These are phyloP conservation scores for Aspergillus luchuensis DNA, from an alignment of 2,329 filamentous ascomycete species.

Conservation along the genomic window DNA sequence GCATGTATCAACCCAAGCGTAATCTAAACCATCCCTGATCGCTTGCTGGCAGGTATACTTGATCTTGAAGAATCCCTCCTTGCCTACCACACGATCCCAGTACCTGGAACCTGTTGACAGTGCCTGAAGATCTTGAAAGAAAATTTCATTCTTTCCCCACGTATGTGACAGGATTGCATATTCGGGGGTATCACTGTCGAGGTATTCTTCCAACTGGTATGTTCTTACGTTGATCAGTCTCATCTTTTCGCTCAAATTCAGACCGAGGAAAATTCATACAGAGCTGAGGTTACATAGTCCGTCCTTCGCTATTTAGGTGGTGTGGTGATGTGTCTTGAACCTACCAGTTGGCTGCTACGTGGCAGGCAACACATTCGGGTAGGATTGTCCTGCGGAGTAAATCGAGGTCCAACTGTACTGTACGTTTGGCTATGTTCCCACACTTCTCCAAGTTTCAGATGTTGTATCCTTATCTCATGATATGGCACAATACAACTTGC, in stretches of 20 bases:
- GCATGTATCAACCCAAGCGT: not conserved
- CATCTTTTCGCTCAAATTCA: not conserved
- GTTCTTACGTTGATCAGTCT: not conserved
- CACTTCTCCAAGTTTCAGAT: too few relatives aligned
- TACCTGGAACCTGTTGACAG: not conserved
- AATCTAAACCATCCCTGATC: not conserved
- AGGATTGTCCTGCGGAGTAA: not conserved
- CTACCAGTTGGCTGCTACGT: not conserved
- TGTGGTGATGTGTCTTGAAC: too few relatives aligned
- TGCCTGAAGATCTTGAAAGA: not conserved
- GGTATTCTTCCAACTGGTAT: not conserved
- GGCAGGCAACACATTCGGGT: not conserved
- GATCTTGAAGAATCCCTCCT: not conserved
- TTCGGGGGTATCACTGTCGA: not conserved
- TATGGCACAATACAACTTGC: too few relatives aligned
- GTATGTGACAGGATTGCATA: not conserved
- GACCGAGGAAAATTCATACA: not conserved
- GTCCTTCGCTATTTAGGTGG: not conserved
- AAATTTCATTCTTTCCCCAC: not conserved
- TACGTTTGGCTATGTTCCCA: too few relatives aligned
- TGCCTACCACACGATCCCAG: not conserved
- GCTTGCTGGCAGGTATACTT: not conserved
- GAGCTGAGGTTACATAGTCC: too few relatives aligned
- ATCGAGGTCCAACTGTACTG: too few relatives aligned
- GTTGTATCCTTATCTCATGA: too few relatives aligned